These are phyloP conservation scores for Scheffersomyces coipomensis DNA, from an alignment of 805 yeast genomes.

Conservation along the genomic window DNA sequence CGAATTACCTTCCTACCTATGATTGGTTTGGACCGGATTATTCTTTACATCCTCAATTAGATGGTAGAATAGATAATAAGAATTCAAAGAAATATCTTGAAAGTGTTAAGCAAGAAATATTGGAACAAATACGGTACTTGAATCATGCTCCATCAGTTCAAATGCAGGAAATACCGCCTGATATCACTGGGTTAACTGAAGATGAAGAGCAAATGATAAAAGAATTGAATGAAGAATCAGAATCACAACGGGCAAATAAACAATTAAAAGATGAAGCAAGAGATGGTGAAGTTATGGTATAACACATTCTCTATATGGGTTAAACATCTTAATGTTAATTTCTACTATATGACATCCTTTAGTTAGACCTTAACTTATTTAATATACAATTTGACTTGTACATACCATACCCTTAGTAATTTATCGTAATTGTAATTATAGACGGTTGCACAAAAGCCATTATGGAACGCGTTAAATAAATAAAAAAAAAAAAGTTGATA, in stretches of 20 bases:
- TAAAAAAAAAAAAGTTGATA: no score
- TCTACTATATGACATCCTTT: no score
- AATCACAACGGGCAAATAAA: slow-evolving; percentile 9
- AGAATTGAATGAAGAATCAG: slow-evolving; percentile 35
- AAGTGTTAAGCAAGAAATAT: slow-evolving; percentile 65
- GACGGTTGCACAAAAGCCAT: no score
- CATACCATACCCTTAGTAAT: no score
- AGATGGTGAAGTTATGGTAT: slow-evolving; percentile 2
- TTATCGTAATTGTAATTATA: no score
- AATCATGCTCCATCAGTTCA: slow-evolving; percentile 95
- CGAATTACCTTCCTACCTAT: slow-evolving; percentile 71
- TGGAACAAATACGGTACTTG: slow-evolving; percentile 77
- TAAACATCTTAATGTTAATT: no score
- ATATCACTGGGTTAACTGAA: slow-evolving; percentile 40
- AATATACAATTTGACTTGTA: no score
- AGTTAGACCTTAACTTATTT: no score
- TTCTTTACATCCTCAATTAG: slow-evolving; percentile 73
- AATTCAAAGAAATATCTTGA: slow-evolving; percentile 83
- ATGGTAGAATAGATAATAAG: slow-evolving; percentile 71
- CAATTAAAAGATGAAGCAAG: slow-evolving; percentile 22
- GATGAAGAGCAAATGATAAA: slow-evolving; percentile 39
- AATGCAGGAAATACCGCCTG: slow-evolving; percentile 88
- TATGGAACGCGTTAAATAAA: no score
- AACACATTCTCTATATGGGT: no score
- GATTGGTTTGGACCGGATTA: slow-evolving; percentile 89